Percentiles rank a stretch among this genome's conserved stretches.
These are phyloP conservation scores for Pythium angustatum DNA, from an alignment of 352 stramenopile genomes.

Conservation along the genomic window DNA sequence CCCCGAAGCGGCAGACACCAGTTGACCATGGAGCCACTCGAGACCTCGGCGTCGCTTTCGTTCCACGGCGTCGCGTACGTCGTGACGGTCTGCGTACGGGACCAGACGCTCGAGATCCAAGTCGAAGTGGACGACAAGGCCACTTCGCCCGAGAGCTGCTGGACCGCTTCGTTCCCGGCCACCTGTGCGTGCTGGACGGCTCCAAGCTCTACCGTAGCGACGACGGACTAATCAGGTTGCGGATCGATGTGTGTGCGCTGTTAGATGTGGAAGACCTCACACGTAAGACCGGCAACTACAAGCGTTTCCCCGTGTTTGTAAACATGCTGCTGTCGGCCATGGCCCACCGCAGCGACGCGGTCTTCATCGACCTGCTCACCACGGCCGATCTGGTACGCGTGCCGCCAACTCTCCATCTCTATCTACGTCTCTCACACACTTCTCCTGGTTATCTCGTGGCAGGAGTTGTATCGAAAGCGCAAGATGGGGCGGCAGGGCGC, in stretches of 20 bases:
- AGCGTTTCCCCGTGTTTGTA: conserved; percentile 91
- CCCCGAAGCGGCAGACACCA: neutral
- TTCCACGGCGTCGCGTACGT: conserved; percentile 79
- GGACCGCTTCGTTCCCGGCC: conserved; percentile 63
- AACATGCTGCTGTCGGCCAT: conserved; percentile 92
- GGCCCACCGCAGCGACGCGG: conserved; percentile 63
- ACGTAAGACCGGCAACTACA: conserved; percentile 93
- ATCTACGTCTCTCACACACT: neutral
- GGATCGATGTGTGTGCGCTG: neutral
- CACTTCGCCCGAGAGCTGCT: conserved; percentile 32
- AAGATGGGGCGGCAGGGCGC: conserved; percentile 46
- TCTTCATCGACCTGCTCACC: conserved; percentile 93
- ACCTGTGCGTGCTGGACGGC: conserved; percentile 41
- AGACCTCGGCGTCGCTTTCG: conserved; percentile 59
- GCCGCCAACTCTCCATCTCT: neutral
- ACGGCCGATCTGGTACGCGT: conserved; percentile 70
- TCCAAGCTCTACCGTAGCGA: too few relatives aligned
- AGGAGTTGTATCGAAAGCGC: conserved; percentile 77
- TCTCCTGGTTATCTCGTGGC: neutral
- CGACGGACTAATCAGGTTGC: too few relatives aligned
- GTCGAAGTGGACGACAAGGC: conserved; percentile 59
- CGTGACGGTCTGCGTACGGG: conserved; percentile 60
- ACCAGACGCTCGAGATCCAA: conserved; percentile 67
- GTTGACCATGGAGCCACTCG: conserved; percentile 53
- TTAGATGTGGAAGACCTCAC: conserved; percentile 91